Percentiles rank a stretch among this genome's conserved stretches.
phyloP scores from a whole-genome alignment of 2,329 filamentous ascomycete genomes.

The Aureobasidium uvarum region DNA sequence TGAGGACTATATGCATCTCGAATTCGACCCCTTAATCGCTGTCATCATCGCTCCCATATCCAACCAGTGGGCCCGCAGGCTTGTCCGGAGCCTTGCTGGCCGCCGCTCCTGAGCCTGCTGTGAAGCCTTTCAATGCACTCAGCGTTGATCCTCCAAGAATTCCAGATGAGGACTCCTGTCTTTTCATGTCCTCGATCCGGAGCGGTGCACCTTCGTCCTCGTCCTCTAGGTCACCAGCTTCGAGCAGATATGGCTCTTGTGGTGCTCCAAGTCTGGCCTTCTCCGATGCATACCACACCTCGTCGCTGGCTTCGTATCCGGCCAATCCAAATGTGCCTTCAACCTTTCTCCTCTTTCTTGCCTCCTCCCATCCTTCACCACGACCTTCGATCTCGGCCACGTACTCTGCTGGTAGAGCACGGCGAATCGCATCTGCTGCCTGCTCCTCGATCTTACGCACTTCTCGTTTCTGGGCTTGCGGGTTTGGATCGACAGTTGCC shows the following conservation, averaged over 20 bases:
- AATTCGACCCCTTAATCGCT: constrained; percentile 48
- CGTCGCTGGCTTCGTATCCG: constrained; percentile 91
- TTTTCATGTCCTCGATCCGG: constrained; percentile 49
- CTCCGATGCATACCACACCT: constrained; percentile 86
- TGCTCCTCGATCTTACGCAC: constrained; percentile 89
- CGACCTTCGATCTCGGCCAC: constrained; percentile 92
- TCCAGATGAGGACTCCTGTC: constrained; percentile 51
- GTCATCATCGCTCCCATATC: constrained; percentile 88
- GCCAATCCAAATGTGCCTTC: constrained; percentile 85
- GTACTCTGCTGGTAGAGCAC: constrained; percentile 83
- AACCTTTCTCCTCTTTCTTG: constrained; percentile 82
- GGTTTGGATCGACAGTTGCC: constrained; percentile 96
- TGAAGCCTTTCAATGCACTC: constrained; percentile 66
- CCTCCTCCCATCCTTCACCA: constrained; percentile 52
- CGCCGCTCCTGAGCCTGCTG: constrained; percentile 45
- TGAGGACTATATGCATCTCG: not conserved
- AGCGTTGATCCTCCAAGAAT: constrained; percentile 83
- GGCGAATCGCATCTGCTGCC: constrained; percentile 86
- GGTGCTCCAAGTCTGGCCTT: constrained; percentile 65
- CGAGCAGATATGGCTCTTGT: constrained; percentile 59
- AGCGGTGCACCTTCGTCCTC: constrained; percentile 39
- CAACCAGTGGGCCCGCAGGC: constrained; percentile 71
- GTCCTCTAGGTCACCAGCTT: constrained; percentile 55
- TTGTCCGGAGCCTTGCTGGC: constrained; percentile 54
- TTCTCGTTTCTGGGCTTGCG: constrained; percentile 89